Percentiles rank a stretch among this genome's conserved stretches.
Conservation (phyloP, 2,329 filamentous ascomycete species). For the Botrytis cinerea region DNA sequence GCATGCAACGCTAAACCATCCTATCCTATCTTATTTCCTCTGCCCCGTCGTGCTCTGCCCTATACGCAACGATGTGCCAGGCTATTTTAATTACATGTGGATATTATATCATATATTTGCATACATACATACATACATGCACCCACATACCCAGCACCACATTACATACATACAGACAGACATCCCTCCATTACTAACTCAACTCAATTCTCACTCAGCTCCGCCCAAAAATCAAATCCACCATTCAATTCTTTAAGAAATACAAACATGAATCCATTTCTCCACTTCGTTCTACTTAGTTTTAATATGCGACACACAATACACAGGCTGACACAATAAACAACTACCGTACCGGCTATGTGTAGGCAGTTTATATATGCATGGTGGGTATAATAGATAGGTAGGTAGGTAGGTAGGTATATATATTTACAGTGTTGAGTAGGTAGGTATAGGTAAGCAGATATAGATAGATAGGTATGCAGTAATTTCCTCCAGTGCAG, state of each 20-base stretch:
- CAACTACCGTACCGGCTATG: background rate
- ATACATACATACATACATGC: background rate
- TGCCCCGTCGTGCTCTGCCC: background rate
- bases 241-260: background rate
- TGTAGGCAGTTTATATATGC: background rate
- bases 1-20: background rate
- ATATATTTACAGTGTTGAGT: background rate
- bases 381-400: background rate
- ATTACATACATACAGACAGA: background rate
- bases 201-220: background rate
- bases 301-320: background rate
- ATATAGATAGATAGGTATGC: background rate
- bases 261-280: background rate
- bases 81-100: too few species aligned
- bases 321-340: background rate
- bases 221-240: rapidly evolving
- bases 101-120: background rate
- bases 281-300: background rate
- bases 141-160: background rate
- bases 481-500: background rate
- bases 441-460: background rate
- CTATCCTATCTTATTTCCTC: background rate
- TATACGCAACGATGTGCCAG: too few species aligned
- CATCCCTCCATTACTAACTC: background rate
- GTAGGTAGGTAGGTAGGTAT: background rate